Conservation (phyloP, 2,329 filamentous ascomycete species). For the Lachnellula arida region DNA sequence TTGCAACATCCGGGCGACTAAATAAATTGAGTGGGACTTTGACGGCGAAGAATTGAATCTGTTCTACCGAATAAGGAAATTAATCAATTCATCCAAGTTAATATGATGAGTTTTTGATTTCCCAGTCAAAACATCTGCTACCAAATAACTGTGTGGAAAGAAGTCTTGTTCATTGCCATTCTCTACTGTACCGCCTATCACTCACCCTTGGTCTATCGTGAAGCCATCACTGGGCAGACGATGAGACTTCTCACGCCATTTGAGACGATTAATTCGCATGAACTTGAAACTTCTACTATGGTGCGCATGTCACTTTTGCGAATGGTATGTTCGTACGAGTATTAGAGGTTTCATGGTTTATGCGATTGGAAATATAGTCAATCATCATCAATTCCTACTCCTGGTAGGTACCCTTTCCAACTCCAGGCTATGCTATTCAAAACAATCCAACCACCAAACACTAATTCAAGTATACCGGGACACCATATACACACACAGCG, state of each 20-base stretch:
- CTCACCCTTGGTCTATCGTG: conserved; percentile 2
- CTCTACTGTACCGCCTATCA: conserved; percentile 1
- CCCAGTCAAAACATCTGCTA: not conserved
- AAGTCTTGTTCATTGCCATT: not conserved
- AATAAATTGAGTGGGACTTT: not conserved
- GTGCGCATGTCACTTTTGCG: too few relatives aligned
- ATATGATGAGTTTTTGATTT: too few relatives aligned
- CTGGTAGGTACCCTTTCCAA: not conserved
- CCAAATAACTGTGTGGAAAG: not conserved
- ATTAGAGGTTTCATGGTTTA: too few relatives aligned
- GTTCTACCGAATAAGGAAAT: not conserved
- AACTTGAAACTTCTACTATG: not conserved
- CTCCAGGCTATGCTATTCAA: not conserved
- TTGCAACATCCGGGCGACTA: not conserved
- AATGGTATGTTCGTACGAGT: too few relatives aligned
- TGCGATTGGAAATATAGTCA: not conserved
- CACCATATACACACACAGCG: conserved; percentile 88
- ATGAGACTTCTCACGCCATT: not conserved
- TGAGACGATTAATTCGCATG: not conserved
- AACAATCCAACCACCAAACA: not conserved
- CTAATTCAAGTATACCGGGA: conserved; percentile 63
- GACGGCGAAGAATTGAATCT: not conserved
- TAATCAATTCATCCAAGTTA: too few relatives aligned
- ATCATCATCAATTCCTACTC: not conserved
- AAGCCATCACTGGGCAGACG: not conserved